Conservation (phyloP, 257 asterid genomes). For the Jasminum sambac region DNA sequence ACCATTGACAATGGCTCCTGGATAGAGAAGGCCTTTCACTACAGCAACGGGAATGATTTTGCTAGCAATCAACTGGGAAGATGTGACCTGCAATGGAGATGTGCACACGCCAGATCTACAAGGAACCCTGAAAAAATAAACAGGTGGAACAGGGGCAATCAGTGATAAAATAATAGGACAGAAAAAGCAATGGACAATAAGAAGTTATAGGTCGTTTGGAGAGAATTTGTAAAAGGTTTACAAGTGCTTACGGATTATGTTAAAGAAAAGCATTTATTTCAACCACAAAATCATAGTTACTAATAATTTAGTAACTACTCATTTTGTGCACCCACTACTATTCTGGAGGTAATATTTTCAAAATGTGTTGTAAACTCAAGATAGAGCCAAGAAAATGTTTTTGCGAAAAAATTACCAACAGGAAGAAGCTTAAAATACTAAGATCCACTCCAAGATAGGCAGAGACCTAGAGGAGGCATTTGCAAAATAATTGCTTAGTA, state of each 20-base stretch:
- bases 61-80: constrained; percentile 86
- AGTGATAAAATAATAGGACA: constrained; percentile 5
- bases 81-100: constrained; percentile 82
- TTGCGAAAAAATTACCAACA: no score
- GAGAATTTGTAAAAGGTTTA: no score
- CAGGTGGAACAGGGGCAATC: background rate
- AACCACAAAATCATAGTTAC: no score
- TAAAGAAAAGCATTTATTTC: no score
- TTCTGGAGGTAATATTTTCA: background rate
- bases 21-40: constrained; percentile 86
- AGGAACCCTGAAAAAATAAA: constrained; percentile 57
- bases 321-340: no score
- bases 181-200: background rate
- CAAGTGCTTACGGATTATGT: no score
- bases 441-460: no score
- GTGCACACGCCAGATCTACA: constrained; percentile 92
- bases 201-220: background rate
- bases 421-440: no score
- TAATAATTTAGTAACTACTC: no score
- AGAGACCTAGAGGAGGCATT: no score
- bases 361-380: background rate
- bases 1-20: constrained; percentile 73
- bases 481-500: no score
- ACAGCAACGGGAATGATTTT: constrained; percentile 79
- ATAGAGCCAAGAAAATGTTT: background rate